Conservation (phyloP, 345 rosid species). For the Microcos paniculata region DNA sequence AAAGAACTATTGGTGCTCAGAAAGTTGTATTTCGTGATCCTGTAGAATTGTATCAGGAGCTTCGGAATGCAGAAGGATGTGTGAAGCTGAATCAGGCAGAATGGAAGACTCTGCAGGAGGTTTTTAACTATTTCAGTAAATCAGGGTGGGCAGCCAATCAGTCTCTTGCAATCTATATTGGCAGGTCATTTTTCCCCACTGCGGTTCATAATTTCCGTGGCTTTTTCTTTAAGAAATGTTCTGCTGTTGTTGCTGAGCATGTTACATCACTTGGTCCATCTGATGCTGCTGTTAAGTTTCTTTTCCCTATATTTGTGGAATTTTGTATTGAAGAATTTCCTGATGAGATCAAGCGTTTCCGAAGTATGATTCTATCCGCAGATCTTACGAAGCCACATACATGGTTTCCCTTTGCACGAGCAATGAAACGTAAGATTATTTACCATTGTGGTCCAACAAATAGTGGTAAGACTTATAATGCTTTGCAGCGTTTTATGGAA, state of each 20-base stretch:
- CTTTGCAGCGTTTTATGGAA: conserved; percentile 86
- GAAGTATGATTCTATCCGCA: conserved; percentile 61
- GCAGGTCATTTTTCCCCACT: conserved; percentile 79
- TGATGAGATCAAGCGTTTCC: conserved; percentile 67
- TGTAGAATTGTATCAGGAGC: conserved; percentile 54
- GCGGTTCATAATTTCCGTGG: conserved; percentile 51
- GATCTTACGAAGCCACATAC: conserved; percentile 85
- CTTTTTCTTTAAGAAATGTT: conserved; percentile 55
- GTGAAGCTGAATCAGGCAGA: conserved; percentile 38
- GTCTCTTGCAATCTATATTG: conserved; percentile 82
- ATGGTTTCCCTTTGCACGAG: conserved; percentile 94
- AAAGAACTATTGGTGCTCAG: neutral
- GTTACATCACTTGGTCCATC: conserved; percentile 66
- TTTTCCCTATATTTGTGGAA: conserved; percentile 86
- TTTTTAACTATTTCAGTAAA: conserved; percentile 46
- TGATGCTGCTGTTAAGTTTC: conserved; percentile 63
- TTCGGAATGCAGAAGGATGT: conserved; percentile 37
- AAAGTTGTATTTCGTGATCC: conserved; percentile 42
- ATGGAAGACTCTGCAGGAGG: conserved; percentile 42
- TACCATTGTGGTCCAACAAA: conserved; percentile 98
- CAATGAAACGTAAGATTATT: conserved; percentile 81
- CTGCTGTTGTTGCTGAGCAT: conserved; percentile 40
- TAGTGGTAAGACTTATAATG: conserved; percentile 92
- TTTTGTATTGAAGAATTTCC: conserved; percentile 77
- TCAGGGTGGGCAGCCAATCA: conserved; percentile 91